Percentiles rank a stretch among this genome's conserved stretches.
Conservation (phyloP, 2,329 filamentous ascomycete genomes). For the Pseudocercospora musae region DNA sequence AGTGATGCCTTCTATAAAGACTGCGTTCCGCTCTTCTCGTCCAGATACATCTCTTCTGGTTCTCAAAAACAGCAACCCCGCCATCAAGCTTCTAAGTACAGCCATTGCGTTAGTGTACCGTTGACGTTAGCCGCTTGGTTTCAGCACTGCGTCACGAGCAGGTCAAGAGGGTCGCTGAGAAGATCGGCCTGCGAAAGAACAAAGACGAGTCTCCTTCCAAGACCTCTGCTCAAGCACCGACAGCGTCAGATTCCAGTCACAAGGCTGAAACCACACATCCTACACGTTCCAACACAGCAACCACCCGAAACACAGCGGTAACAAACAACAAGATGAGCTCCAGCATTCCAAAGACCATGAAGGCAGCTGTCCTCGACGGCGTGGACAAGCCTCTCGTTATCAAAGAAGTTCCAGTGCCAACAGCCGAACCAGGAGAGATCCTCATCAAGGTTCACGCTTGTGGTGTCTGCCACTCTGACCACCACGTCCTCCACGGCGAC, state of each 20-base stretch:
- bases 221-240: background rate
- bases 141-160: slow-evolving; percentile 2
- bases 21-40: background rate
- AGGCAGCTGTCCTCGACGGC: slow-evolving; percentile 60
- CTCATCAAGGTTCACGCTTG: slow-evolving; percentile 70
- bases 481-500: slow-evolving; percentile 52
- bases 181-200: slow-evolving; percentile 2
- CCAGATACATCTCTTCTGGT: background rate
- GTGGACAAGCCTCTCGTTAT: slow-evolving; percentile 53
- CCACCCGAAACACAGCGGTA: background rate
- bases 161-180: slow-evolving; percentile 1
- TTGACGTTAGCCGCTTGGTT: background rate
- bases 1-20: background rate
- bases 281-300: background rate
- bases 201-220: background rate
- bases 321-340: slow-evolving; percentile 13
- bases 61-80: background rate
- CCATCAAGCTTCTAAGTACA: background rate
- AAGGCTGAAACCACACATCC: background rate
- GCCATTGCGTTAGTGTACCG: slow-evolving; percentile 1
- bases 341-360: slow-evolving; percentile 60
- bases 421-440: slow-evolving; percentile 57
- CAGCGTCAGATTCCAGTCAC: background rate
- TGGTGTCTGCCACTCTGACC: slow-evolving; percentile 68
- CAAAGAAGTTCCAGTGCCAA: slow-evolving; percentile 57